Conservation (phyloP, 169 alveolate genomes). For the Neospora caninum region DNA sequence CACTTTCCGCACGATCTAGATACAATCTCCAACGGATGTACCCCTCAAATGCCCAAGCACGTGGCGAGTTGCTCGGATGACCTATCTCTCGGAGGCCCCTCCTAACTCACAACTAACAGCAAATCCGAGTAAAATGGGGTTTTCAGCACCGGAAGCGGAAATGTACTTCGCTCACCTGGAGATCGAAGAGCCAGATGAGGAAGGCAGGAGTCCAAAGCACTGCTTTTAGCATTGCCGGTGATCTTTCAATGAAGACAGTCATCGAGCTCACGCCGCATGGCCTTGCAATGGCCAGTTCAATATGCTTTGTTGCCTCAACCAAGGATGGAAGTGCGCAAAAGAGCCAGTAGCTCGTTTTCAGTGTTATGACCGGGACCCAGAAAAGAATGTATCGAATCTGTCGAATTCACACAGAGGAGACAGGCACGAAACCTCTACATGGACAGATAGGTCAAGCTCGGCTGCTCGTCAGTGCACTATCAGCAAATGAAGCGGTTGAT, state of each 20-base stretch:
- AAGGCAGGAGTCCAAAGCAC: constrained; percentile 60
- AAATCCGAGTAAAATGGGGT: too few species aligned
- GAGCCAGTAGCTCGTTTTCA: constrained; percentile 56
- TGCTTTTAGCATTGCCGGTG: constrained; percentile 34
- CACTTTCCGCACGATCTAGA: too few species aligned
- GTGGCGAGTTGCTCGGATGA: too few species aligned
- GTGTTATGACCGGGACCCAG: constrained; percentile 44
- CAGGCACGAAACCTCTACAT: not conserved
- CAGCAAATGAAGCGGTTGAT: too few species aligned
- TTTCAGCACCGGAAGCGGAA: too few species aligned
- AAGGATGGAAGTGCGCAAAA: constrained; percentile 45
- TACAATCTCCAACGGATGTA: too few species aligned
- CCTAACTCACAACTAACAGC: too few species aligned
- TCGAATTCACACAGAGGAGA: not conserved
- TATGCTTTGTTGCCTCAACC: constrained; percentile 56
- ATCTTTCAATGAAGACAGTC: constrained; percentile 40
- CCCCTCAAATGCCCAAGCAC: too few species aligned
- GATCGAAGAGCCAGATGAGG: constrained; percentile 66
- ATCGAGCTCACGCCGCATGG: constrained; percentile 39
- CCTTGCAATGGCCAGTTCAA: constrained; percentile 56
- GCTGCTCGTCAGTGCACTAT: too few species aligned
- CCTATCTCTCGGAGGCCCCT: too few species aligned
- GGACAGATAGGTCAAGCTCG: too few species aligned
- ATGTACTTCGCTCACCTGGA: constrained; percentile 36
- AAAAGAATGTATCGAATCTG: constrained; percentile 53